Evolutionary conservation across 176 grass and related monocot species (phyloP), one percentile per base, ranked within the genome.

Genomic region (Cocos nucifera): DNA sequence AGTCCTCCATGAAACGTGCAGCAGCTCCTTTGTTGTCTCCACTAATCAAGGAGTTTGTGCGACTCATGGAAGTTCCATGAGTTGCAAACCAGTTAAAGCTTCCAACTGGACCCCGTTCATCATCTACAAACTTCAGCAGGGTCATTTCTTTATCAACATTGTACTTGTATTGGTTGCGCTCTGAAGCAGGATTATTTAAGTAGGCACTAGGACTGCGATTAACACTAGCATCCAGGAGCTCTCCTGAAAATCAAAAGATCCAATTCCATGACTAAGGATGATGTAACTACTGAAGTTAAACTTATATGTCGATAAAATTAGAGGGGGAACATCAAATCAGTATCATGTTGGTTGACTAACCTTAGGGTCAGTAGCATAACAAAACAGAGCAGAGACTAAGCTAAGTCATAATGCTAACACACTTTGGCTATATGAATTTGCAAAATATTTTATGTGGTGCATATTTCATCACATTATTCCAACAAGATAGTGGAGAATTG

Each of bases 81-180:
- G 93, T 97, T 64, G 93, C 93, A 75, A 92, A 97, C 93, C 87
- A 97, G 65, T 88, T 91, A 61, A 97, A 97, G 78, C 84, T 97
- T 53, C 93, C 93, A 73, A 91, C 24, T 21, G 84, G 76, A 48
- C 93, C 93, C 62, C 77, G 32, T 69, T 86, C 53, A 62, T 97
- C 73, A 70, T 83, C 84, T 62, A 91, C 73, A 78, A 97, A 97
- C 82, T 92, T 97, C 32, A 97, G 57, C 1, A 92, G 65, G 12
- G 87, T 97, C 93, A 97, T 97, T 81, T 73, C 69, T 83, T 69
- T 92, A 72, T 97, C 93, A 73, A 97, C 87, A 58, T 97, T 80
- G 56, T 88, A 86, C 35, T 73, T 25, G 68, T 97, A 88, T 55
- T 85, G 69, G 27, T 65, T 78, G 72, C 79, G 78, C 51, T 92